Conservation (phyloP, 2,329 filamentous ascomycete species). For the Aspergillus sergii region DNA sequence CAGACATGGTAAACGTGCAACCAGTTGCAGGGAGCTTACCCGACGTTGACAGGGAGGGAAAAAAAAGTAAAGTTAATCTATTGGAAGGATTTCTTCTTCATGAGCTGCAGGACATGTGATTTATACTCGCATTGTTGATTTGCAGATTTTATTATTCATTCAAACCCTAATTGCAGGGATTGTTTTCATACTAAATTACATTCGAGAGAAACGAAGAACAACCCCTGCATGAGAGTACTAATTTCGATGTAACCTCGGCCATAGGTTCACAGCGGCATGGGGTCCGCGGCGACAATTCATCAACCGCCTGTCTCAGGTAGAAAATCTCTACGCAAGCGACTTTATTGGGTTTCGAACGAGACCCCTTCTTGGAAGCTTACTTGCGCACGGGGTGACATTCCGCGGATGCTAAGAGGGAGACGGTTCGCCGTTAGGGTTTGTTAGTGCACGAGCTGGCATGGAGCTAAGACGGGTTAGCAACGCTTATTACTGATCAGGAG, state of each 20-base stretch:
- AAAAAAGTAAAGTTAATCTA: background rate
- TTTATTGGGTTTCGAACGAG: background rate
- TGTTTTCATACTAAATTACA: background rate
- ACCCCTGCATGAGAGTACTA: too few species aligned
- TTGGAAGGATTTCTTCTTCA: background rate
- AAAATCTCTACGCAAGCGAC: background rate
- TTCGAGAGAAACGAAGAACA: background rate
- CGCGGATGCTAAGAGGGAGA: background rate
- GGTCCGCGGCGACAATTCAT: background rate
- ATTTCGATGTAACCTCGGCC: background rate
- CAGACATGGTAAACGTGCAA: constrained; percentile 4
- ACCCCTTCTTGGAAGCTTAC: background rate
- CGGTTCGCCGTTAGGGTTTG: background rate
- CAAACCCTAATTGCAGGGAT: background rate
- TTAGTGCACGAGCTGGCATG: background rate
- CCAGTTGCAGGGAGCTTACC: background rate
- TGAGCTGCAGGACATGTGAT: background rate
- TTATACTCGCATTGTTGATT: background rate
- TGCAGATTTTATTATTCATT: background rate
- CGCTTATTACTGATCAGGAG: background rate
- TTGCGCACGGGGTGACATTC: background rate
- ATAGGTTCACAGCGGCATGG: background rate
- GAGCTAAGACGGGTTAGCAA: background rate
- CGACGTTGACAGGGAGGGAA: background rate
- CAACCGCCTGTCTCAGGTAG: background rate